A percentile compares a stretch with the other conserved stretches of the same genome.
Conservation (phyloP, 179 eudicot species). For the Amaranthus tricolor region DNA sequence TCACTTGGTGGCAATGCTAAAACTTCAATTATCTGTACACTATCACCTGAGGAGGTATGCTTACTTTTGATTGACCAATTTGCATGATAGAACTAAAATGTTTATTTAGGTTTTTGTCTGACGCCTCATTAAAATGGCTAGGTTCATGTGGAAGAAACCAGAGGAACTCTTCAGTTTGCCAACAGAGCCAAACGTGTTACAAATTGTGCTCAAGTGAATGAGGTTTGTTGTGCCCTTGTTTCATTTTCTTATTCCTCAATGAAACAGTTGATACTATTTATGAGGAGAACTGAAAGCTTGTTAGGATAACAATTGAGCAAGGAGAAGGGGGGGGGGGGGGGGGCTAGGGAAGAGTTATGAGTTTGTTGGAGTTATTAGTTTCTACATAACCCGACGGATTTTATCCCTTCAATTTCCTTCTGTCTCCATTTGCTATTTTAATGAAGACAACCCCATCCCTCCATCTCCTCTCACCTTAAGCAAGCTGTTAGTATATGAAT, state of each 20-base stretch:
- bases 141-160: slow-evolving; percentile 92
- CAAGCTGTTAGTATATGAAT: too few relatives aligned
- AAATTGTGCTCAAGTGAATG: slow-evolving; percentile 95
- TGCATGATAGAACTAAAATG: neutral
- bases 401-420: too few relatives aligned
- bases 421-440: too few relatives aligned
- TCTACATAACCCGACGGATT: too few relatives aligned
- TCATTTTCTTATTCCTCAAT: neutral
- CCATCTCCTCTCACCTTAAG: too few relatives aligned
- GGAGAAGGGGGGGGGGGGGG: too few relatives aligned
- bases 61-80: neutral
- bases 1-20: slow-evolving; percentile 99
- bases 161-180: slow-evolving; percentile 97
- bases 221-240: slow-evolving; percentile 50
- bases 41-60: slow-evolving; percentile 89
- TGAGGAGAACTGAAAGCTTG: too few relatives aligned
- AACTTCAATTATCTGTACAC: slow-evolving; percentile 94
- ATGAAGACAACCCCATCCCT: too few relatives aligned
- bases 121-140: slow-evolving; percentile 27
- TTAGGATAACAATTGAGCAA: too few relatives aligned
- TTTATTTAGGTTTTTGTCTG: slow-evolving; percentile 6
- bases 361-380: too few relatives aligned
- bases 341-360: too few relatives aligned
- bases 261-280: neutral
- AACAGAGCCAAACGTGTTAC: slow-evolving; percentile 91